phyloP scores from a whole-genome alignment of 2,329 filamentous ascomycete species.

The Fusarium ambrosium region DNA sequence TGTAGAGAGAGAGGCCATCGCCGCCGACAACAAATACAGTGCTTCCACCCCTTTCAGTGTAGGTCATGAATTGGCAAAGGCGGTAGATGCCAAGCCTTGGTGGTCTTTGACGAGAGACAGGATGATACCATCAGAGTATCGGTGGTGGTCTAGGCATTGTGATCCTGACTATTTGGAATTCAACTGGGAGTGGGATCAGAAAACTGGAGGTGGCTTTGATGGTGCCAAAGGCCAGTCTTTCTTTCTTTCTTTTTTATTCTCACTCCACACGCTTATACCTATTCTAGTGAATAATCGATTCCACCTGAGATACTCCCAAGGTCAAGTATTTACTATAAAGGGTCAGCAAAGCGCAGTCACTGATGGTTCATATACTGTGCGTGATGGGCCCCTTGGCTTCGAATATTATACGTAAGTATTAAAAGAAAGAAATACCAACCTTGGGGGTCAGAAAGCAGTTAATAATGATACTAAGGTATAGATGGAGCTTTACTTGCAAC shows the following conservation, averaged over 20 bases:
- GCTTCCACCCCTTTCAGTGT: neutral
- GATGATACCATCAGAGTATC: neutral
- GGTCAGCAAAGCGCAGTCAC: neutral
- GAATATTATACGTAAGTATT: neutral
- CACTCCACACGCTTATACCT: neutral
- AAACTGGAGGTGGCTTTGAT: neutral
- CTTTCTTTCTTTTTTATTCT: neutral
- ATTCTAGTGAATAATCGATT: neutral
- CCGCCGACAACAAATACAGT: neutral
- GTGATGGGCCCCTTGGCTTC: neutral
- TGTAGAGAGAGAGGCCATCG: neutral
- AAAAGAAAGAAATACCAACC: fast-evolving
- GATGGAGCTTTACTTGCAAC: neutral
- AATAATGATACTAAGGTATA: neutral
- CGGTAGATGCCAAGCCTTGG: neutral
- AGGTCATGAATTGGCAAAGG: neutral
- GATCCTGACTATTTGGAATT: neutral
- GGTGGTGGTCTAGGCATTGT: neutral
- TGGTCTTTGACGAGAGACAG: neutral
- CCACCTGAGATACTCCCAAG: neutral
- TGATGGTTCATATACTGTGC: neutral
- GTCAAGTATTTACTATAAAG: neutral
- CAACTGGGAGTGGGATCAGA: neutral
- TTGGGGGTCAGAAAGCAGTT: neutral
- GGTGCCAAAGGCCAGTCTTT: neutral